Conservation (phyloP, 2,329 filamentous ascomycete genomes). For the Fusarium humuli region DNA sequence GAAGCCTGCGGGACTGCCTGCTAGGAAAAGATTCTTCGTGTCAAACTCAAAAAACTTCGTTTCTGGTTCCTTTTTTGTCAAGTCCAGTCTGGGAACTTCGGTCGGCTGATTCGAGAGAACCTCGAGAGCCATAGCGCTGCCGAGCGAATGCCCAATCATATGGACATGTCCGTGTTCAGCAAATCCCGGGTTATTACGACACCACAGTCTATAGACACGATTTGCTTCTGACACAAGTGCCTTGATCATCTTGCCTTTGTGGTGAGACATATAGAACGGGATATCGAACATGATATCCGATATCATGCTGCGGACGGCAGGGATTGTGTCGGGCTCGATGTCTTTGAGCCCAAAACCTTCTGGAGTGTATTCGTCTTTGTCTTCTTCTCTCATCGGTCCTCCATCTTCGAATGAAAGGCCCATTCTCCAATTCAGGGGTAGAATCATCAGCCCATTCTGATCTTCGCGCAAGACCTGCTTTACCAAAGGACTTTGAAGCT, state of each 20-base stretch:
- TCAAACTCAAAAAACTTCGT: slow-evolving; percentile 87
- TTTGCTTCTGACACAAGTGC: slow-evolving; percentile 93
- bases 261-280: slow-evolving; percentile 96
- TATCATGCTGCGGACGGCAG: slow-evolving; percentile 91
- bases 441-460: slow-evolving; percentile 91
- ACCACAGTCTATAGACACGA: slow-evolving; percentile 95
- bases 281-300: slow-evolving; percentile 99
- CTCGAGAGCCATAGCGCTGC: slow-evolving; percentile 94
- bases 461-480: slow-evolving; percentile 78
- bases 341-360: slow-evolving; percentile 79
- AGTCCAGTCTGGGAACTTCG: slow-evolving; percentile 64
- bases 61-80: slow-evolving; percentile 55
- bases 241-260: slow-evolving; percentile 93
- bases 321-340: slow-evolving; percentile 91
- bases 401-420: slow-evolving; percentile 89
- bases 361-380: slow-evolving; percentile 64
- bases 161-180: slow-evolving; percentile 85
- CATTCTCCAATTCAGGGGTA: slow-evolving; percentile 94
- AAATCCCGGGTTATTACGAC: slow-evolving; percentile 90
- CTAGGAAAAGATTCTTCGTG: slow-evolving; percentile 88
- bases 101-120: slow-evolving; percentile 92
- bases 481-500: slow-evolving; percentile 80
- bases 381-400: slow-evolving; percentile 67
- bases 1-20: slow-evolving; percentile 91
- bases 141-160: slow-evolving; percentile 91